Percentiles rank a stretch among this genome's conserved stretches.
These are phyloP conservation scores for Arabis hirsuta DNA, from an alignment of 345 rosid genomes.

Conservation along the genomic window DNA sequence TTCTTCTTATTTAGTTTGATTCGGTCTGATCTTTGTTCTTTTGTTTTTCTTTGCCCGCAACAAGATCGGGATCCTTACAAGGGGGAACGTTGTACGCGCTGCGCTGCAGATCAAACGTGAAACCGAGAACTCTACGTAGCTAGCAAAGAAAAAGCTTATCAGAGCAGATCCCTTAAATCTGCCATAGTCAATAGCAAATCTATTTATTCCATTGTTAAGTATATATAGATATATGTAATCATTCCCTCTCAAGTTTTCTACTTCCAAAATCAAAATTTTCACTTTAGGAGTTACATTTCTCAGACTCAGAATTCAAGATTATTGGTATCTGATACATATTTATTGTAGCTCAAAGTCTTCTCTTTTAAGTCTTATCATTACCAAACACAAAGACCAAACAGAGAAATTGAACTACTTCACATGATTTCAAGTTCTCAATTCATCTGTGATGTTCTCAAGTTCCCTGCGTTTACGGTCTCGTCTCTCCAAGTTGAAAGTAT, in stretches of 20 bases:
- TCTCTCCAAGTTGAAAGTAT: slow-evolving; percentile 16
- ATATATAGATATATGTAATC: slow-evolving; percentile 16
- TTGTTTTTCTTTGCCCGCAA: slow-evolving; percentile 27
- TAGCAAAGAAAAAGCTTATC: slow-evolving; percentile 16
- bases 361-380: not conserved
- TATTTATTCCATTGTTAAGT: slow-evolving; percentile 40
- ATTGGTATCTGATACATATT: slow-evolving; percentile 13
- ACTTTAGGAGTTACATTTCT: slow-evolving; percentile 18
- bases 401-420: slow-evolving; percentile 9
- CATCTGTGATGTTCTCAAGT: slow-evolving; percentile 16
- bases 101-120: slow-evolving; percentile 70
- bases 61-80: slow-evolving; percentile 80
- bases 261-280: not conserved
- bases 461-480: slow-evolving; percentile 41
- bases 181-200: slow-evolving; percentile 36
- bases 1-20: not conserved
- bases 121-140: slow-evolving; percentile 42
- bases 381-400: slow-evolving; percentile 8
- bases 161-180: slow-evolving; percentile 13
- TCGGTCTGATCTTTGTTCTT: not conserved
- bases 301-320: slow-evolving; percentile 12
- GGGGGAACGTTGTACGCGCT: slow-evolving; percentile 79
- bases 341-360: slow-evolving; percentile 24
- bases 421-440: not conserved
- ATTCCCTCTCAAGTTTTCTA: slow-evolving; percentile 4